phyloP scores from a whole-genome alignment of 306 rosid genomes.

The Cyamopsis tetragonoloba region DNA sequence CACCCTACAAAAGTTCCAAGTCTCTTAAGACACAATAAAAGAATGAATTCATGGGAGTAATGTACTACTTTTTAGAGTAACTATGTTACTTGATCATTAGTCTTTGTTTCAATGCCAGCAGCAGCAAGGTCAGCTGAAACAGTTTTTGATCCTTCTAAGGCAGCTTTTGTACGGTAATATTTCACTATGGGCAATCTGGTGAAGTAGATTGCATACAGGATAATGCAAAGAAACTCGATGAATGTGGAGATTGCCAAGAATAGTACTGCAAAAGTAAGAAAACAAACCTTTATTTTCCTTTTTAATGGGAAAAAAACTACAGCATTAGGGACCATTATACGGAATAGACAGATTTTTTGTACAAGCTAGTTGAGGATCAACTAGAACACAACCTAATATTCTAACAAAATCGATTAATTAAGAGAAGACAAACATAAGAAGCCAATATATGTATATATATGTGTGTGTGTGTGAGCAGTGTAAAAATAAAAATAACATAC shows the following conservation, averaged over 20 bases:
- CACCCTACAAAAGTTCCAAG: conserved; percentile 35
- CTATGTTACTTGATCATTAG: conserved; percentile 37
- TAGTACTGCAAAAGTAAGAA: conserved; percentile 49
- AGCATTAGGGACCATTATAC: not conserved
- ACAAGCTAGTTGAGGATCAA: not conserved
- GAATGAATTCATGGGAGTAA: not conserved
- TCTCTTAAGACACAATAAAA: not conserved
- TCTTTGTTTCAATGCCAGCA: conserved; percentile 47
- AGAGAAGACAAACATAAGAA: not conserved
- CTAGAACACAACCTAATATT: not conserved
- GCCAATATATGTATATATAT: not conserved
- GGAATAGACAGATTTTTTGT: not conserved
- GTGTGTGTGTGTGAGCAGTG: not conserved
- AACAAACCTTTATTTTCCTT: not conserved
- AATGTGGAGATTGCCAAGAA: conserved; percentile 55
- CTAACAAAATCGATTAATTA: not conserved
- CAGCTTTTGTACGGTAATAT: conserved; percentile 74
- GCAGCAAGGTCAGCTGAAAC: conserved; percentile 85
- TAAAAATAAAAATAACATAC: conserved; percentile 39
- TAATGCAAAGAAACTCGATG: conserved; percentile 54
- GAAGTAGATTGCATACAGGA: conserved; percentile 67
- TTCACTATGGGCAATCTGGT: conserved; percentile 75
- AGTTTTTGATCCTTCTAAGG: conserved; percentile 79
- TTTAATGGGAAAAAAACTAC: not conserved
- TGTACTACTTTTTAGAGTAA: not conserved